Conservation (phyloP, 1,284 basidiomycete species). For the Dichomitus squalens region DNA sequence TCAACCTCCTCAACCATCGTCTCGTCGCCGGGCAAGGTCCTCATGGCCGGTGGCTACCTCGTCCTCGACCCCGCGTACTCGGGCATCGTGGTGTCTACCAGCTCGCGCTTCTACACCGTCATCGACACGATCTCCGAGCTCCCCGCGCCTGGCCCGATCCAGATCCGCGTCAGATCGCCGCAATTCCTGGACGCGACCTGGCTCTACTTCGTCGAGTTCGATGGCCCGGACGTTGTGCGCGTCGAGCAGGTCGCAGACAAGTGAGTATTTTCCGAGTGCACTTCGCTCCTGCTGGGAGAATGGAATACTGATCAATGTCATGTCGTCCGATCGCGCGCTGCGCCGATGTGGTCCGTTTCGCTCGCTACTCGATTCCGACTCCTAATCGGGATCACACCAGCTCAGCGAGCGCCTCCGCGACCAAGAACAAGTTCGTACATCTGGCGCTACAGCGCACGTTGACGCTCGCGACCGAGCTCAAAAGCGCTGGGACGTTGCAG, state of each 20-base stretch:
- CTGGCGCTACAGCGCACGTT: slow-evolving; percentile 83
- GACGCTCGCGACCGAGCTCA: slow-evolving; percentile 62
- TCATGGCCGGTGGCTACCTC: slow-evolving; percentile 93
- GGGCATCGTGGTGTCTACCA: slow-evolving; percentile 88
- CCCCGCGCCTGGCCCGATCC: slow-evolving; percentile 28
- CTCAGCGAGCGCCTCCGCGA: slow-evolving; percentile 19
- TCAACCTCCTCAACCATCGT: slow-evolving; percentile 58
- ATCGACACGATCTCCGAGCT: slow-evolving; percentile 39
- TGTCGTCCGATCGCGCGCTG: background rate
- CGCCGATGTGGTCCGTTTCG: background rate
- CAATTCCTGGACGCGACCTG: slow-evolving; percentile 87
- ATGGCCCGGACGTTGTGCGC: slow-evolving; percentile 39
- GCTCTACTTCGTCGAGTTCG: slow-evolving; percentile 64
- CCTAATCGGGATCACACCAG: slow-evolving; percentile 10
- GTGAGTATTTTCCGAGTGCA: slow-evolving; percentile 37
- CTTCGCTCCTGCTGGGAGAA: slow-evolving; percentile 5
- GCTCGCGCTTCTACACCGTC: slow-evolving; percentile 90
- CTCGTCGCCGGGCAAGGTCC: slow-evolving; percentile 94
- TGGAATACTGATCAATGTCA: background rate
- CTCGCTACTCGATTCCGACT: background rate
- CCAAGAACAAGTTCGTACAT: slow-evolving; percentile 89
- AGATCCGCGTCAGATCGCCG: slow-evolving; percentile 83
- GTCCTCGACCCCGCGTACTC: slow-evolving; percentile 85
- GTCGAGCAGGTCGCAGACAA: slow-evolving; percentile 51
- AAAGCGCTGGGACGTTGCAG: slow-evolving; percentile 47